Conservation (phyloP, 371 early-diverging fungal genomes). For the Mortierella sp. region DNA sequence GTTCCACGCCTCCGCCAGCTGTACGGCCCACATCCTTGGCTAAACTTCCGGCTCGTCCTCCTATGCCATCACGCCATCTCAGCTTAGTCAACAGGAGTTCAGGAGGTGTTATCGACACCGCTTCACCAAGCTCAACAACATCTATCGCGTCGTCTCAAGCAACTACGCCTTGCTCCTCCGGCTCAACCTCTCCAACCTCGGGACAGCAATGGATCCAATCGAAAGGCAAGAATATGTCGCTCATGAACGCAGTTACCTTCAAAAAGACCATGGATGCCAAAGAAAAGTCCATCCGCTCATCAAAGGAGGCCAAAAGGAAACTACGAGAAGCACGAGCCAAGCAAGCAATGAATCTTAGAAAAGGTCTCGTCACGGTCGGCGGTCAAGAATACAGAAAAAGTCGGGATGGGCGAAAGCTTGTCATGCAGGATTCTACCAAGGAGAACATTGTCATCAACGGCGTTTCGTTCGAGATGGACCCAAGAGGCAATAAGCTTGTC, state of each 20-base stretch:
- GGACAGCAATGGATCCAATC: slow-evolving; percentile 51
- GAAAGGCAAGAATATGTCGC: slow-evolving; percentile 49
- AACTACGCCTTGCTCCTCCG: background rate
- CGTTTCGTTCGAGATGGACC: slow-evolving; percentile 44
- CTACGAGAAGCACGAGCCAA: slow-evolving; percentile 34
- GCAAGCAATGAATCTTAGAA: slow-evolving; percentile 19
- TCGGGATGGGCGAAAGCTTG: slow-evolving; percentile 37
- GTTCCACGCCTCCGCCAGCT: slow-evolving; percentile 1
- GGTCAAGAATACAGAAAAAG: slow-evolving; percentile 42
- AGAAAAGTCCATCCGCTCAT: slow-evolving; percentile 38
- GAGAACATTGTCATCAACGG: slow-evolving; percentile 53
- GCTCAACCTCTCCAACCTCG: slow-evolving; percentile 1
- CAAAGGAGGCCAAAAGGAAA: slow-evolving; percentile 32
- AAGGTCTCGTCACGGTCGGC: slow-evolving; percentile 39
- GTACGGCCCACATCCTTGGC: background rate
- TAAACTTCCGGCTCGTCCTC: slow-evolving; percentile 2
- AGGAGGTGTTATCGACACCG: no score
- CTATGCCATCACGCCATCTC: slow-evolving; percentile 34
- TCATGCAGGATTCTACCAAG: slow-evolving; percentile 29
- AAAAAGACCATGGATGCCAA: slow-evolving; percentile 53
- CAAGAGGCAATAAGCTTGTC: slow-evolving; percentile 53
- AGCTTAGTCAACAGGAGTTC: slow-evolving; percentile 29
- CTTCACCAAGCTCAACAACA: background rate
- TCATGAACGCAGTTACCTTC: slow-evolving; percentile 42
- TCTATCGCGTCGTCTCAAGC: background rate